These are phyloP conservation scores for Trichoderma reesei DNA, from an alignment of 495 filamentous ascomycete species.

Conservation along the genomic window DNA sequence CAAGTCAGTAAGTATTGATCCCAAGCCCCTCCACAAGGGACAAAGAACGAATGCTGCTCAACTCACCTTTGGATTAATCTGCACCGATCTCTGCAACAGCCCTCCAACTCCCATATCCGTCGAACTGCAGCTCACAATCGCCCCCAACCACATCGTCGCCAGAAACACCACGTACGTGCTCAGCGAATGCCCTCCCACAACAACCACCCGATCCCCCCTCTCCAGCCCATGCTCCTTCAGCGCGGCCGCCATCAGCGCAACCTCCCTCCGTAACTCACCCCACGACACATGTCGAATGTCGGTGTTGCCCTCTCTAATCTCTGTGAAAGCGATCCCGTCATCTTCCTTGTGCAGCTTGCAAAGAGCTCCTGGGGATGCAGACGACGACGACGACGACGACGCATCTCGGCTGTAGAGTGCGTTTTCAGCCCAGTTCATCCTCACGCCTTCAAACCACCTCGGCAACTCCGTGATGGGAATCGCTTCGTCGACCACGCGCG, in stretches of 20 bases:
- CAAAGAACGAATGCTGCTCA: background rate
- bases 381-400: conserved; percentile 17
- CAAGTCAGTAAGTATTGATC: background rate
- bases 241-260: conserved; percentile 48
- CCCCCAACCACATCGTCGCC: conserved; percentile 56
- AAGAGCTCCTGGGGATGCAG: conserved; percentile 20
- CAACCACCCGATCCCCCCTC: conserved; percentile 61
- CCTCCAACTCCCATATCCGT: conserved; percentile 76
- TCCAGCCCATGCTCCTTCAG: conserved; percentile 52
- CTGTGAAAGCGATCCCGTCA: conserved; percentile 54
- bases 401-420: conserved; percentile 39
- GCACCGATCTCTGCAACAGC: conserved; percentile 60
- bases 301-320: conserved; percentile 58
- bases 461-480: conserved; percentile 59
- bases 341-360: conserved; percentile 55
- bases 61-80: conserved; percentile 53
- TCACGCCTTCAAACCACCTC: conserved; percentile 56
- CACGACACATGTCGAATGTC: conserved; percentile 52
- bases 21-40: background rate
- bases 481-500: conserved; percentile 53
- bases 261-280: conserved; percentile 46
- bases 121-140: conserved; percentile 57
- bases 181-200: conserved; percentile 62
- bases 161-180: conserved; percentile 60
- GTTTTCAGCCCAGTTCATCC: conserved; percentile 57